Percentiles rank a stretch among this genome's conserved stretches.
Conservation (phyloP, 1,139 yeast species). For the Suhomyces wounanorum region DNA sequence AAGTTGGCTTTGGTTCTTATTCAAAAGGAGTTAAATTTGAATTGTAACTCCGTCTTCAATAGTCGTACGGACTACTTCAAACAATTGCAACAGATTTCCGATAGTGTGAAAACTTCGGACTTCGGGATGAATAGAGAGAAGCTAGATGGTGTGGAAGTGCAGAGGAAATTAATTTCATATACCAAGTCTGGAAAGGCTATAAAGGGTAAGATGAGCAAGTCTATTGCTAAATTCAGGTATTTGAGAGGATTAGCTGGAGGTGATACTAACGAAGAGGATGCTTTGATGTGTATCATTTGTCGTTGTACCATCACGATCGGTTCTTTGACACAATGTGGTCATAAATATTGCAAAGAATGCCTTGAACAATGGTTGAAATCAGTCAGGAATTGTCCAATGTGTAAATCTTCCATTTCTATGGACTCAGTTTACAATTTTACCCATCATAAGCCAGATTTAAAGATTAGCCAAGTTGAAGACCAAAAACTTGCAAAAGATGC, state of each 20-base stretch:
- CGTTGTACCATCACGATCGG: constrained; percentile 69
- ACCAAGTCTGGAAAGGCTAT: constrained; percentile 10
- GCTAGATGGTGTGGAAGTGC: constrained; percentile 16
- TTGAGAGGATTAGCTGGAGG: constrained; percentile 48
- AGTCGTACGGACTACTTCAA: constrained; percentile 77
- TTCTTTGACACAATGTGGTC: constrained; percentile 85
- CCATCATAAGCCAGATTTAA: constrained; percentile 47
- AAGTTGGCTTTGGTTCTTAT: constrained; percentile 39
- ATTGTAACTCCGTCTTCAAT: constrained; percentile 70
- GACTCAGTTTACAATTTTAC: constrained; percentile 63
- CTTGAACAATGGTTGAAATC: constrained; percentile 66
- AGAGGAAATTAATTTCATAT: constrained; percentile 12
- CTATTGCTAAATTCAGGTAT: constrained; percentile 61
- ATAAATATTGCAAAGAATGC: constrained; percentile 81
- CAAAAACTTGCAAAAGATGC: constrained; percentile 16
- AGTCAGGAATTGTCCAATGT: constrained; percentile 70
- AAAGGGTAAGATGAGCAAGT: constrained; percentile 33
- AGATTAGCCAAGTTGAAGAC: constrained; percentile 46
- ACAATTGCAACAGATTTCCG: constrained; percentile 83
- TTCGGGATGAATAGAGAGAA: constrained; percentile 24
- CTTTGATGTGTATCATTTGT: constrained; percentile 73
- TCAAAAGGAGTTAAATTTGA: constrained; percentile 51
- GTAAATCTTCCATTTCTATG: constrained; percentile 52
- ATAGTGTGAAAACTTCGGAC: constrained; percentile 54
- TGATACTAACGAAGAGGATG: constrained; percentile 20